A percentile compares a stretch with the other conserved stretches of the same genome.
These are phyloP conservation scores for Nissolia schottii DNA, from an alignment of 306 rosid genomes.

Conservation along the genomic window DNA sequence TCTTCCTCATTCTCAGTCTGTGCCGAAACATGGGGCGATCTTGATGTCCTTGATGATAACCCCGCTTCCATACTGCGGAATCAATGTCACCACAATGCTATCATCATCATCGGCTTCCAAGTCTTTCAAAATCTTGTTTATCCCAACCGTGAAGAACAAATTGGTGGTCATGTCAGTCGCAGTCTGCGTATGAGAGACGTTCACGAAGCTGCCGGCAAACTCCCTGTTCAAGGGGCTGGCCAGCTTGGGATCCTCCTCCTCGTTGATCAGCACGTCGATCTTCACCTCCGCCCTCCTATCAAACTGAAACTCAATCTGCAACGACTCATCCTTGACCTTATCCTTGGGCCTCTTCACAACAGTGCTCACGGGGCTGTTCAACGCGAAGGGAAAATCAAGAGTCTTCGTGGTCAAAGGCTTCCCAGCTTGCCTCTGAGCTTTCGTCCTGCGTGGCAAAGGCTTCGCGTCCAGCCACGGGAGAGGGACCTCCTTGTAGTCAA, in stretches of 20 bases:
- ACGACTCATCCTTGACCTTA: constrained; percentile 34
- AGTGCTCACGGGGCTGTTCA: neutral
- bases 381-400: no score
- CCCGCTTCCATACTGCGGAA: constrained; percentile 43
- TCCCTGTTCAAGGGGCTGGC: constrained; percentile 39
- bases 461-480: constrained; percentile 40
- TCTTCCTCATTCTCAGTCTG: no score
- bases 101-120: constrained; percentile 59
- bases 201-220: constrained; percentile 67
- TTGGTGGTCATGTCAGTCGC: neutral
- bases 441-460: constrained; percentile 26
- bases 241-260: constrained; percentile 40
- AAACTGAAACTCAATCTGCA: constrained; percentile 42
- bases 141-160: neutral
- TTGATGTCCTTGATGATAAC: constrained; percentile 33
- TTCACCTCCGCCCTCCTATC: constrained; percentile 33
- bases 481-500: constrained; percentile 40
- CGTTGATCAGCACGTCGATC: constrained; percentile 51
- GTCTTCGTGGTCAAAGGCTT: neutral
- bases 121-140: constrained; percentile 50
- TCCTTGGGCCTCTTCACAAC: constrained; percentile 45
- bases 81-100: constrained; percentile 47
- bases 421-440: no score
- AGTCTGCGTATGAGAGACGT: constrained; percentile 36
- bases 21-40: constrained; percentile 26